Conservation (phyloP, 305 asterid genomes). For the Rubia occidens region DNA sequence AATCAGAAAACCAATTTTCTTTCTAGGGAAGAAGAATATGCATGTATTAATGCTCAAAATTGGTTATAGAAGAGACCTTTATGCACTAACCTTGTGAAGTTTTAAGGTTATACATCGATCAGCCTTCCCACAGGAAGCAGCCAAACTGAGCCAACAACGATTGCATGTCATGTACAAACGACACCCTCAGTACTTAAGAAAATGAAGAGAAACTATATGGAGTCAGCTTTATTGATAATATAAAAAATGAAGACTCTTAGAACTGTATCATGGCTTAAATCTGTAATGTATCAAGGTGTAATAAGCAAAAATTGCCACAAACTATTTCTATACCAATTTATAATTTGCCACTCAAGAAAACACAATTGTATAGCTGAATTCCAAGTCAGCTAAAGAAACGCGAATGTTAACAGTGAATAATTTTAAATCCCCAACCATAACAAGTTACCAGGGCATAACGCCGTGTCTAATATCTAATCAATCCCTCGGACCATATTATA, state of each 20-base stretch:
- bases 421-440: background rate
- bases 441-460: background rate
- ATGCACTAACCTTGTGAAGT: background rate
- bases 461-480: conserved; percentile 8
- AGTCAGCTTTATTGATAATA: background rate
- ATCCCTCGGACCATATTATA: conserved; percentile 27
- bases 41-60: background rate
- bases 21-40: background rate
- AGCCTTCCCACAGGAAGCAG: background rate
- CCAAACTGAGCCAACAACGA: background rate
- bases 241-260: background rate
- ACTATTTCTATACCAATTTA: background rate
- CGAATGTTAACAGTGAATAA: background rate
- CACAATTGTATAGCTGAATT: background rate
- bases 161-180: background rate
- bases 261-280: background rate
- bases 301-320: background rate
- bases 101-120: background rate
- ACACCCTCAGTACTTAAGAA: background rate
- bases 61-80: background rate
- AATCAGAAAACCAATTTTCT: background rate
- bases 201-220: background rate
- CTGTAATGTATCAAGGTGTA: background rate
- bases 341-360: background rate
- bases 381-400: conserved; percentile 5